phyloP scores from a whole-genome alignment of 768 basidiomycete genomes.

The Kwoniella europaea region DNA sequence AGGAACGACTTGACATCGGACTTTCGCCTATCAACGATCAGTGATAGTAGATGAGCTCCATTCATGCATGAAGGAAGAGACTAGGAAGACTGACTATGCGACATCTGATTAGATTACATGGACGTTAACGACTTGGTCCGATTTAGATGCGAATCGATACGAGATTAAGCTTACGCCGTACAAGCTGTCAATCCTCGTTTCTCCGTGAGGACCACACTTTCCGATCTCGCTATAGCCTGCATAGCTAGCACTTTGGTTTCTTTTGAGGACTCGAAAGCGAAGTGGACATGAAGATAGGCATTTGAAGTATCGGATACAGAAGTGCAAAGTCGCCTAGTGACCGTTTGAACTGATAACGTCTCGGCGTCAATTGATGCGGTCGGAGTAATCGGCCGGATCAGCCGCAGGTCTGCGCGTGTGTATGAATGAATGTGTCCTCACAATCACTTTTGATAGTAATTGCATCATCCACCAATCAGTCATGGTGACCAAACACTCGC shows the following conservation, averaged over 20 bases:
- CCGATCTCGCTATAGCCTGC: conserved; percentile 6
- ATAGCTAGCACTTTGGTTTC: background rate
- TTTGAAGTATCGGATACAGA: background rate
- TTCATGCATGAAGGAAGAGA: background rate
- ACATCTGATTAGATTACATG: conserved; percentile 7
- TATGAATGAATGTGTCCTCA: too few species aligned
- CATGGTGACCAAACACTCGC: background rate
- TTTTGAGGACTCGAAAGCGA: background rate
- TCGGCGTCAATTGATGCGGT: background rate
- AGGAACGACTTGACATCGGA: conserved; percentile 15
- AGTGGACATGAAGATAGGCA: background rate
- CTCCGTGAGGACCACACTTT: conserved; percentile 2
- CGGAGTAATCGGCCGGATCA: background rate
- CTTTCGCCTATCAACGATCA: conserved; percentile 16
- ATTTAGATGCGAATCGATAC: background rate
- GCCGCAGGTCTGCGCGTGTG: too few species aligned
- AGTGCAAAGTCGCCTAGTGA: background rate
- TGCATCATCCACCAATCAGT: background rate
- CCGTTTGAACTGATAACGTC: conserved; percentile 11
- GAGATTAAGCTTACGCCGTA: conserved; percentile 7
- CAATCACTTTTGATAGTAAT: background rate
- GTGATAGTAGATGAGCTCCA: background rate
- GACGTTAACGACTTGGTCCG: background rate
- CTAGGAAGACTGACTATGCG: conserved; percentile 12
- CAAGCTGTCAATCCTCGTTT: conserved; percentile 19